Evolutionary conservation across 2,329 filamentous ascomycete species (phyloP).

Genomic region (Didymellaceae sp.): DNA sequence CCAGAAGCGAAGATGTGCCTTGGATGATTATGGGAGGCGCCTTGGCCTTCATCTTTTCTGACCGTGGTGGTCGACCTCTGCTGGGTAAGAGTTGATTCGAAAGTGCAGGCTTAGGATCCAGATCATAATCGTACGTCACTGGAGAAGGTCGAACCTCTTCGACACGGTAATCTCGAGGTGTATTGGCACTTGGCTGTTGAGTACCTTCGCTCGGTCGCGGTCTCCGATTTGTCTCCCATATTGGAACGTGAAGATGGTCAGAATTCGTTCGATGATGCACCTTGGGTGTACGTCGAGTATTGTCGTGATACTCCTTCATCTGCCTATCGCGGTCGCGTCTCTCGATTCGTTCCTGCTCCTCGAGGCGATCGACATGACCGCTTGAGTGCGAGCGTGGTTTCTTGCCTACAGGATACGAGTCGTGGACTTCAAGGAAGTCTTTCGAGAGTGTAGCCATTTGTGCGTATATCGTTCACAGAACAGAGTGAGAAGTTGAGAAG

Average conservation of each 20-base stretch:
- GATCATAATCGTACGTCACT: conserved; percentile 11
- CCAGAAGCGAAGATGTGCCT: conserved; percentile 16
- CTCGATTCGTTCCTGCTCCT: conserved; percentile 26
- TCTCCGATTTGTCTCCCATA: conserved; percentile 21
- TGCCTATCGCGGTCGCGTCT: conserved; percentile 27
- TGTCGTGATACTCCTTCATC: conserved; percentile 32
- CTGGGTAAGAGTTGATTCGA: not conserved
- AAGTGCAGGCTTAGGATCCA: conserved; percentile 11
- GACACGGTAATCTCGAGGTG: conserved; percentile 19
- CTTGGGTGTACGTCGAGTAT: conserved; percentile 7
- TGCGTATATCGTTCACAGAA: not conserved
- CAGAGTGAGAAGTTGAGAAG: no score
- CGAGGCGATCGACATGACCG: conserved; percentile 32
- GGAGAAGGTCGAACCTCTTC: conserved; percentile 26
- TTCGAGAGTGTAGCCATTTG: not conserved
- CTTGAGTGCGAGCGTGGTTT: conserved; percentile 32
- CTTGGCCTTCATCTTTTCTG: conserved; percentile 27
- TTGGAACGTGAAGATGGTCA: conserved; percentile 32
- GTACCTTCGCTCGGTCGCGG: conserved; percentile 18
- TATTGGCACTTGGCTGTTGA: conserved; percentile 8
- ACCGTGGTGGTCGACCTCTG: not conserved
- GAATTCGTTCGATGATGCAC: conserved; percentile 14
- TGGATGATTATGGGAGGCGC: conserved; percentile 24
- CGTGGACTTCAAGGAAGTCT: conserved; percentile 1
- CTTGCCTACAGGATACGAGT: not conserved